Evolutionary conservation across 1,139 yeast genomes (phyloP), one percentile per base, ranked within the genome.

Genomic region (Debaryomyces udenii): DNA sequence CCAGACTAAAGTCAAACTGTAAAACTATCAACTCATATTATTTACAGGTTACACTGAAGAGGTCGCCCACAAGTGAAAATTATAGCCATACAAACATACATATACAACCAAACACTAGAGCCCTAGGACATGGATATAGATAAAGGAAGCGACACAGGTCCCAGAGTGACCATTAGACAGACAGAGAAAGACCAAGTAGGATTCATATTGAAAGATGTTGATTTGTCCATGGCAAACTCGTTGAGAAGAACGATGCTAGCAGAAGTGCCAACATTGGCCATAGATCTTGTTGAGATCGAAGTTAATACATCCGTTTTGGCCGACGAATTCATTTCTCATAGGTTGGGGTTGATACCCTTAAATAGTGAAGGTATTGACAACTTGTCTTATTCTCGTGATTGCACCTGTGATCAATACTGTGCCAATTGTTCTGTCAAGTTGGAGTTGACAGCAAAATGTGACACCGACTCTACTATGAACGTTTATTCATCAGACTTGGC

Each of bases 321-420:
- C 1, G 99, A 93, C 63, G 99, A 93, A 65, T 93, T 93, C 58
- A 79, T 93, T 44, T 82, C 97, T 23, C 99, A 93, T 63, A 74
- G 99, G 58, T 68, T 93, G 48, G 99, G 99, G 31, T 74, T 93
- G 40, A 81, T 94, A 43, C 99, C 99, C 1, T 70, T 93, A 40
- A 85, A 85, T 49, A 84, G 96, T 55, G 81, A 83, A 38, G 93
- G 89, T 42, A 89, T 91, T 37, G 96, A 90, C 43, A 73, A 80
- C 46, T 64, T 88, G 49, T 77, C 85, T 31, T 90, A 89, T 65
- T 85, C 96, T 29, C 78, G 97, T 57, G 99, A 93, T 62, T 93
- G 99, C 65, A 90, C 96, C 31, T 93, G 99, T 71, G 99, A 93
- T 62, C 96, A 91, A 61, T 93, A 93, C 67, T 93, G 99, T 67